phyloP scores from a whole-genome alignment of 176 grass and related monocot species.

The Elymus sibiricus region DNA sequence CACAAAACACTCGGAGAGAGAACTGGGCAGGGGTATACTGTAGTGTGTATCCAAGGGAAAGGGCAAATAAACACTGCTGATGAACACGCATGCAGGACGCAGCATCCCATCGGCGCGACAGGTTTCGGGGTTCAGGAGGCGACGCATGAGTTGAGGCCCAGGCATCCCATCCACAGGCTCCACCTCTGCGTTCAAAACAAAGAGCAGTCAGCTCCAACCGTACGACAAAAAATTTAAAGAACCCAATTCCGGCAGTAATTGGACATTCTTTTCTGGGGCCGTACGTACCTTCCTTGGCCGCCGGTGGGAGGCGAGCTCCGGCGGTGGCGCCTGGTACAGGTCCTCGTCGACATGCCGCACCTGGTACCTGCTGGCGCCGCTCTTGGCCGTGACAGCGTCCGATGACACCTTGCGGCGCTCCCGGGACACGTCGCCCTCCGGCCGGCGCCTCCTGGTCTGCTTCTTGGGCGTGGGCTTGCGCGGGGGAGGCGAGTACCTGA shows the following conservation, averaged over 20 bases:
- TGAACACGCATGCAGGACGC: background rate
- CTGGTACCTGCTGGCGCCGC: background rate
- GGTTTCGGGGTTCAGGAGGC: background rate
- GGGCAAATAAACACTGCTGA: background rate
- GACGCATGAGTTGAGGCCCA: conserved; percentile 15
- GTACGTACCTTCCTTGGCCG: background rate
- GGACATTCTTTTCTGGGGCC: background rate
- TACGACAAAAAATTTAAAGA: background rate
- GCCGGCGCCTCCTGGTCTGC: background rate
- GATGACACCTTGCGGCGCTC: background rate
- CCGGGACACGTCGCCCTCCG: background rate
- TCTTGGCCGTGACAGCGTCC: background rate
- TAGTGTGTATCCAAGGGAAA: background rate
- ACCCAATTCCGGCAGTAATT: no score
- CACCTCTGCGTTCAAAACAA: background rate
- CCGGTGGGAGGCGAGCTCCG: background rate
- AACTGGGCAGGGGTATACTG: no score
- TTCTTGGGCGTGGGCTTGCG: background rate
- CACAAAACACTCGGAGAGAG: background rate
- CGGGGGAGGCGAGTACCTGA: conserved; percentile 31
- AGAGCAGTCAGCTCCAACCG: background rate
- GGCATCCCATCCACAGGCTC: conserved; percentile 23
- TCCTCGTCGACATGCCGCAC: conserved; percentile 20
- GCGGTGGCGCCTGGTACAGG: conserved; percentile 31
- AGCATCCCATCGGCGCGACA: background rate